Base-by-base conservation (phyloP, 441 rosid species). In the Populus hybrid region DNA sequence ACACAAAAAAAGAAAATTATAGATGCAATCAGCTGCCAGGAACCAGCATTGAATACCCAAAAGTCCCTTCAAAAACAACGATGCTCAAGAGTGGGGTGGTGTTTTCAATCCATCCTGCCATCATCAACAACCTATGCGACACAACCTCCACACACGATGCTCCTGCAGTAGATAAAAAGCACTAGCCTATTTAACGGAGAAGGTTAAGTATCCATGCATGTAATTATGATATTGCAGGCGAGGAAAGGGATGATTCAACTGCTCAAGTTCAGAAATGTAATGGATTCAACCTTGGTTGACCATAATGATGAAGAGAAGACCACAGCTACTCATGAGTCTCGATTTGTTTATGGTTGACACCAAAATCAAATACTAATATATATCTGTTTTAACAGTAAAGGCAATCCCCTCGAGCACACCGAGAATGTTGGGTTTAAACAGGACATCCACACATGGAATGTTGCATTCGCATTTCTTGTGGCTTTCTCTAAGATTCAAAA, bases 141-240 rank as follows among this genome's bases (percentile, higher is more conserved):
- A 69, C 98, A 93, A 68, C 99, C 95, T 82, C 99, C 98, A 21
- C 98, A 93, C 68, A 95, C 84, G 36, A 95, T 89, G 78, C 88
- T 90, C 88, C 98, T 92, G 92, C 86, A 77, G 28, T 69, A 23
- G 72, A 23, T 70, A 50, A 77, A 69, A 79, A 16, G 40, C 4
- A 29, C 18, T 29, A 12, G 12, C 71, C n/a, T 53, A 53, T 53
- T 53, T 53, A 53, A 16, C 7, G 61, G 61, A 67, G 69, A 29
- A 14, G 1, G 0, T 26, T 4, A 14, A 23, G 69, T 3, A 21
- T 28, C 20, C 16, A 12, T 26, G 28, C 6, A 26, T 65, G 69
- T 26, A 65, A 26, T 66, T 66, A 53, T 5, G 61, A 42, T 42
- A 10, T 42, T 42, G 50, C 12, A 42, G 50, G 14, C 42, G 12